Conservation (phyloP, 2,329 filamentous ascomycete species). For the Ophiostoma sp. region DNA sequence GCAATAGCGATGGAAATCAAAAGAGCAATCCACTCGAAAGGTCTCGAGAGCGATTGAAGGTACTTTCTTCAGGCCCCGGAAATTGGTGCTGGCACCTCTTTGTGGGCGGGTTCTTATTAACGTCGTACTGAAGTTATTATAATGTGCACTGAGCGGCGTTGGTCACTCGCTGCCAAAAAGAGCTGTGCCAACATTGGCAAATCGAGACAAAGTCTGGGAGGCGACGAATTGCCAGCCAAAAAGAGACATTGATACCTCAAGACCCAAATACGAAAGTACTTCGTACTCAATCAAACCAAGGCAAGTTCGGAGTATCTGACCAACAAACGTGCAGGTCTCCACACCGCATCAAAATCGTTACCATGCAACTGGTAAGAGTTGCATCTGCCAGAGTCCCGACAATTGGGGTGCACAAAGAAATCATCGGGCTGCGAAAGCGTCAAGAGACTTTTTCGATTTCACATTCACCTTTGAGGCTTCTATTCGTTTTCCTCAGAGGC, state of each 20-base stretch:
- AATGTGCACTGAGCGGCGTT: neutral
- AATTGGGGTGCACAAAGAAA: neutral
- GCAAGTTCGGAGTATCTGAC: neutral
- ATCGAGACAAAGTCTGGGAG: too few species aligned
- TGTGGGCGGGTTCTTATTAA: neutral
- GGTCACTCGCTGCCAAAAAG: neutral
- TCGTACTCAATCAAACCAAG: neutral
- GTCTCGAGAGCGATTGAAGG: neutral
- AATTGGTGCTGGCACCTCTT: neutral
- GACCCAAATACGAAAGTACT: neutral
- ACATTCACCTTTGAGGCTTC: neutral
- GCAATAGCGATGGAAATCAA: neutral
- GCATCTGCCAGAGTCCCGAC: neutral
- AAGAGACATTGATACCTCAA: neutral
- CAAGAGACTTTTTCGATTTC: neutral
- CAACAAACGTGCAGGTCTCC: neutral
- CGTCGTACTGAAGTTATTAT: neutral
- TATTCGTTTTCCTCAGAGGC: neutral
- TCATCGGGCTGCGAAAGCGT: neutral
- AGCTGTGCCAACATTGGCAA: neutral
- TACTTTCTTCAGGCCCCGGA: neutral
- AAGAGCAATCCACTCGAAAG: neutral
- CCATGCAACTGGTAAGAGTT: constrained; percentile 12
- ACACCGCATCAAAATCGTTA: neutral
- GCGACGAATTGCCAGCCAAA: neutral